These are phyloP conservation scores for Uronychia binucleata DNA, from an alignment of 73 alveolate species.

Conservation along the genomic window DNA sequence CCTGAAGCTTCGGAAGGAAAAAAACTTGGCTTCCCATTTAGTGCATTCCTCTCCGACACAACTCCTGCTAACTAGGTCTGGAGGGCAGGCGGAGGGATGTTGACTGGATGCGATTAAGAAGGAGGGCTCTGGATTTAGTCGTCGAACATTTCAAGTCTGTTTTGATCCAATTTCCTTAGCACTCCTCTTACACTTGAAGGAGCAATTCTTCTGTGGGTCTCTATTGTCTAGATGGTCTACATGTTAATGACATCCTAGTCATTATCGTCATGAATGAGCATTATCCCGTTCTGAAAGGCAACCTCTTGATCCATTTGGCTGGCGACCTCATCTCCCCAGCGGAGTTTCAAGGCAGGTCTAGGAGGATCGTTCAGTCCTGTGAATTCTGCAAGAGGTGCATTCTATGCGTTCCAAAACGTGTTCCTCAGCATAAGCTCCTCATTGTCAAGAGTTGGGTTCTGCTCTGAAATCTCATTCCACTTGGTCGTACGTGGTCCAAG, in stretches of 20 bases:
- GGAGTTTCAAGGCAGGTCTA: constrained; percentile 16
- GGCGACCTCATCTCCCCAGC: constrained; percentile 64
- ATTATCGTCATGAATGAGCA: not conserved
- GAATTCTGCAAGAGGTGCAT: constrained; percentile 61
- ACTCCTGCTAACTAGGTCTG: not conserved
- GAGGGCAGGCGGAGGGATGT: not conserved
- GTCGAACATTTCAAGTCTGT: not conserved
- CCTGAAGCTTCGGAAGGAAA: not conserved
- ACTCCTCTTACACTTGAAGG: not conserved
- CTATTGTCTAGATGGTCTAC: not conserved
- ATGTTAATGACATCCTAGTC: not conserved
- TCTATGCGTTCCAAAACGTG: constrained; percentile 65
- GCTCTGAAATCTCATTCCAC: constrained; percentile 70
- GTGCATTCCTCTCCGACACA: not conserved
- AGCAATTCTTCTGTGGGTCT: not conserved
- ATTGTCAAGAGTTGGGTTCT: constrained; percentile 53
- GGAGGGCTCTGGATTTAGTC: not conserved
- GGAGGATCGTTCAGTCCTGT: constrained; percentile 43
- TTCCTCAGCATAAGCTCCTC: constrained; percentile 72
- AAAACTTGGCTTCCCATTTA: not conserved
- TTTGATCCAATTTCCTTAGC: not conserved
- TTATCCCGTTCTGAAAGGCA: not conserved
- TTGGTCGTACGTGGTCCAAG: constrained; percentile 68
- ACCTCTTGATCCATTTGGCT: not conserved
- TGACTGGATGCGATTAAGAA: not conserved